These are phyloP conservation scores for Luffa acutangula DNA, from an alignment of 306 rosid genomes.

Conservation along the genomic window DNA sequence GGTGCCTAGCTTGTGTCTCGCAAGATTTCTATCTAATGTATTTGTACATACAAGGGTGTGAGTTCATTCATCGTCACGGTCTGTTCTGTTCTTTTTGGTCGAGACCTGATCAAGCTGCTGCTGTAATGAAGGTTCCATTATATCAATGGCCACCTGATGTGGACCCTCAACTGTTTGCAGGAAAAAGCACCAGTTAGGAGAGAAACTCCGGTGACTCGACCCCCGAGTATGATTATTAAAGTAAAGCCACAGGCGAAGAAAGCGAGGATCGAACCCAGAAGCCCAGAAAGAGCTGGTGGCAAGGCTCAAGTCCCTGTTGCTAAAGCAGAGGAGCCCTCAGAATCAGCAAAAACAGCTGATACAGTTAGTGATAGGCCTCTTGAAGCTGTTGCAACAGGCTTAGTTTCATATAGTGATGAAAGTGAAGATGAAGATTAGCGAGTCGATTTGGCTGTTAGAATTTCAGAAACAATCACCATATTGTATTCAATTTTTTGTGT, in stretches of 20 bases:
- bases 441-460: neutral
- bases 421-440: slow-evolving; percentile 50
- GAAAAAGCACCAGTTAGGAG: slow-evolving; percentile 44
- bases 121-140: neutral
- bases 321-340: slow-evolving; percentile 17
- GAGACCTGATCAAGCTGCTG: neutral
- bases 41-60: neutral
- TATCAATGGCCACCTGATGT: neutral
- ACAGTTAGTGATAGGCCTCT: slow-evolving; percentile 18
- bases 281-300: slow-evolving; percentile 24
- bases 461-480: neutral
- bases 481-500: neutral
- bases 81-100: neutral
- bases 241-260: slow-evolving; percentile 74
- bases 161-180: slow-evolving; percentile 21
- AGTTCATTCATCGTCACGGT: neutral
- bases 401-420: slow-evolving; percentile 84
- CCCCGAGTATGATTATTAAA: slow-evolving; percentile 53
- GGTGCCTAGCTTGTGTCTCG: neutral
- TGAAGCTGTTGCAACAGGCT: slow-evolving; percentile 31
- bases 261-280: slow-evolving; percentile 40
- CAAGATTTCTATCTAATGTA: neutral
- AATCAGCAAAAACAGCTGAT: slow-evolving; percentile 19
- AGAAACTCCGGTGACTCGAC: slow-evolving; percentile 39
- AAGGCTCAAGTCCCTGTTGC: slow-evolving; percentile 7